phyloP scores from a whole-genome alignment of 2,329 filamentous ascomycete genomes.

The Paraphaeosphaeria minitans region DNA sequence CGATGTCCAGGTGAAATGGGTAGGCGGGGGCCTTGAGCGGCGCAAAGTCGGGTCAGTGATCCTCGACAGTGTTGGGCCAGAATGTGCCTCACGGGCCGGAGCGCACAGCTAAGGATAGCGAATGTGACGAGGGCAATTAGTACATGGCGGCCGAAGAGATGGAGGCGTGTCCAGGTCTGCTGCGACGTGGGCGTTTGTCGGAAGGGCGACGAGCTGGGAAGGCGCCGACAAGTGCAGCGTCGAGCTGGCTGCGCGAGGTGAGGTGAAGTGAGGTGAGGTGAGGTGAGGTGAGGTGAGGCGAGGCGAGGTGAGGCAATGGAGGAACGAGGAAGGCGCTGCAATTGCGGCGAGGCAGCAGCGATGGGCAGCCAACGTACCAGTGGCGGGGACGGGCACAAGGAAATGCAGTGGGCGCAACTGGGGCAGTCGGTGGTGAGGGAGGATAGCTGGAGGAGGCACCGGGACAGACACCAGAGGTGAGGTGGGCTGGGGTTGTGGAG shows the following conservation, averaged over 20 bases:
- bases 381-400: slow-evolving; percentile 16
- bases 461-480: no score
- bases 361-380: slow-evolving; percentile 17
- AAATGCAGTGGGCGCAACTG: not conserved
- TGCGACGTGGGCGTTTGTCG: slow-evolving; percentile 10
- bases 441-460: not conserved
- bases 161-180: not conserved
- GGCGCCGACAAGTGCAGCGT: slow-evolving; percentile 1
- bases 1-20: slow-evolving; percentile 1
- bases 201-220: slow-evolving; percentile 13
- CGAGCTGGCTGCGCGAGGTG: slow-evolving; percentile 11
- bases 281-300: no score
- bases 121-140: slow-evolving; percentile 11
- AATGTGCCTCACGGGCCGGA: slow-evolving; percentile 22
- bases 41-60: slow-evolving; percentile 27
- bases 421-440: slow-evolving; percentile 9
- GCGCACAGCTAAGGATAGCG: slow-evolving; percentile 11
- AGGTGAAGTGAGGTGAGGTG: not conserved
- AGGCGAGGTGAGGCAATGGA: no score
- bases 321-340: not conserved
- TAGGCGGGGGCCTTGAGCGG: not conserved
- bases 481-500: slow-evolving; percentile 11
- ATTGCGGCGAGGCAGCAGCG: slow-evolving; percentile 1
- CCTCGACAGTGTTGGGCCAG: slow-evolving; percentile 13
- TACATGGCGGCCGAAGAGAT: slow-evolving; percentile 5